Evolutionary conservation across 2,329 filamentous ascomycete genomes (phyloP).

Genomic region (Colletotrichum sojae): DNA sequence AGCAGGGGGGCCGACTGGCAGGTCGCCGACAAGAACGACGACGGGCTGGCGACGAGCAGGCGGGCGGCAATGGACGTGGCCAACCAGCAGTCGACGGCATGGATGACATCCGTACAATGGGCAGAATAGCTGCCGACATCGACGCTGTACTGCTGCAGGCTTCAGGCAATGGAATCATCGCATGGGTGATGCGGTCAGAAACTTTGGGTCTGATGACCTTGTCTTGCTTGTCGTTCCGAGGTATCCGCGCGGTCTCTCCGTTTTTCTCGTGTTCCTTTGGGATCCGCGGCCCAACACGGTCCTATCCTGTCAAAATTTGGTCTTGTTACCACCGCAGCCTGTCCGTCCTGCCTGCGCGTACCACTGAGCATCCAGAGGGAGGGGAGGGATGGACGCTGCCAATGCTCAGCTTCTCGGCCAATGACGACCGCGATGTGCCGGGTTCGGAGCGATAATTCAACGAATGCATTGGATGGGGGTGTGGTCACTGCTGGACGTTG

Average conservation of each 20-base stretch:
- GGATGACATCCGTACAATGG: constrained; percentile 25
- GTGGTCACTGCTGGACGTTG: constrained; percentile 10
- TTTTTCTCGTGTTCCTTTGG: constrained; percentile 34
- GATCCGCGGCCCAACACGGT: constrained; percentile 27
- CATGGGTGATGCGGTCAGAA: constrained; percentile 40
- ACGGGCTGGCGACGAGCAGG: constrained; percentile 11
- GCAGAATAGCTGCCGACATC: constrained; percentile 23
- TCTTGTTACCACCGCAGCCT: not conserved
- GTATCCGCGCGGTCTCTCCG: constrained; percentile 40
- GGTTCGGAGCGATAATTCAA: constrained; percentile 9
- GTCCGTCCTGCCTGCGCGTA: not conserved
- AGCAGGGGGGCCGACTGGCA: constrained; percentile 21
- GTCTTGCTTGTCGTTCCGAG: constrained; percentile 37
- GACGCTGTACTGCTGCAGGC: constrained; percentile 27
- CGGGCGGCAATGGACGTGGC: constrained; percentile 21
- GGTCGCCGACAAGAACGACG: constrained; percentile 10
- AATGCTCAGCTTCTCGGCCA: constrained; percentile 14
- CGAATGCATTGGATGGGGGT: not conserved
- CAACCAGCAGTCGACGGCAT: constrained; percentile 25
- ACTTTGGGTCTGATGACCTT: constrained; percentile 41
- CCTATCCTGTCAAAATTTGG: constrained; percentile 35
- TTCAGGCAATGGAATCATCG: constrained; percentile 38
- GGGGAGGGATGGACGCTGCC: constrained; percentile 9
- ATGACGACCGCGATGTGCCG: constrained; percentile 21
- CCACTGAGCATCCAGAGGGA: not conserved